These are phyloP conservation scores for Spiromastix sp. DNA, from an alignment of 2,329 filamentous ascomycete species.

Conservation along the genomic window DNA sequence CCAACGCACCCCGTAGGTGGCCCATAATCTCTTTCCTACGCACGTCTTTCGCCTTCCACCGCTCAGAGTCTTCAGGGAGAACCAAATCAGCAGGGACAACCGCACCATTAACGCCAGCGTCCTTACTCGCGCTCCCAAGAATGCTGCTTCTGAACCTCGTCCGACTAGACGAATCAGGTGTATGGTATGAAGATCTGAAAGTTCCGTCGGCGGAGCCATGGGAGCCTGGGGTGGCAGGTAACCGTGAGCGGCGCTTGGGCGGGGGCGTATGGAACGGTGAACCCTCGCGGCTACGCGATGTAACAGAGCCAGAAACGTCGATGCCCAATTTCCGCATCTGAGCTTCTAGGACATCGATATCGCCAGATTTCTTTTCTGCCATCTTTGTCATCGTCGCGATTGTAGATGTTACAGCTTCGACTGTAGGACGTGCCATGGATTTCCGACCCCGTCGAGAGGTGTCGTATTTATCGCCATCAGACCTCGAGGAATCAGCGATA, in stretches of 20 bases:
- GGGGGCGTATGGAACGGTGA: constrained; percentile 27
- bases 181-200: constrained; percentile 27
- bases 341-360: constrained; percentile 80
- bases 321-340: constrained; percentile 68
- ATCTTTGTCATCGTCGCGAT: constrained; percentile 87
- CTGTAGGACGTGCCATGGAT: constrained; percentile 55
- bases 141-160: constrained; percentile 18
- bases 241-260: constrained; percentile 20
- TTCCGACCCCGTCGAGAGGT: constrained; percentile 13
- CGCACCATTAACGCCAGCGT: constrained; percentile 22
- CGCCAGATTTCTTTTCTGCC: constrained; percentile 81
- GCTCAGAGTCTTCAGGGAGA: constrained; percentile 18
- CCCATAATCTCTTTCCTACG: constrained; percentile 26
- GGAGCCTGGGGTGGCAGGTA: constrained; percentile 30
- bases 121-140: constrained; percentile 26
- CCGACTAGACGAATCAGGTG: constrained; percentile 25
- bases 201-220: constrained; percentile 23
- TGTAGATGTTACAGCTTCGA: constrained; percentile 84
- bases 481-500: constrained; percentile 48
- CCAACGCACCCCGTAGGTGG: constrained; percentile 27
- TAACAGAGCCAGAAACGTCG: constrained; percentile 10
- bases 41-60: constrained; percentile 26
- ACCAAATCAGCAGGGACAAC: constrained; percentile 18
- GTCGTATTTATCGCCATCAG: constrained; percentile 41
- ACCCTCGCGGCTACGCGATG: constrained; percentile 20